Base-by-base conservation (phyloP, 805 yeast genomes). In the Myxozyma neglecta region DNA sequence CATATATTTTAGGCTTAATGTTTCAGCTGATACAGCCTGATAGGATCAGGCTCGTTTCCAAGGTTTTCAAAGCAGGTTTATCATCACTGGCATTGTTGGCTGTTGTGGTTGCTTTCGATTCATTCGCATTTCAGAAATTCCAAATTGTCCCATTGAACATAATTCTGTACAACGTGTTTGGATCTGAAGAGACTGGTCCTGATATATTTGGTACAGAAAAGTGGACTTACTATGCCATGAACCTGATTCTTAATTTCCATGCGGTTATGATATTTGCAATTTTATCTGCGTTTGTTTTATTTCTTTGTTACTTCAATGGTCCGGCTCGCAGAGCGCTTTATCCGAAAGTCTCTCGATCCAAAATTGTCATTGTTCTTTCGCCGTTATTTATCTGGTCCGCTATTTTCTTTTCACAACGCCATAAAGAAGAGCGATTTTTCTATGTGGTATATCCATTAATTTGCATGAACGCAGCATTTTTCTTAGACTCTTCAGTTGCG, bases 151-250 rank as follows among this genome's bases (percentile, higher is more conserved):
- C 97, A 0, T 77, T 86, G 67, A 93, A 92, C 71, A 91, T 91
- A 64, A 86, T 91, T 4, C 73, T 84, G 24, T 93, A 93, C 75
- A 92, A 93, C 70, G 97, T 92, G 1, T 75, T 87, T 60, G 85
- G 96, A 0, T 78, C 79, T 59, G 88, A 83, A 46, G 81, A 81
- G 6, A 79, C 89, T 32, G 97, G 97, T 0, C 97, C 97, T 1
- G 86, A 89, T 62, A 90, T 93, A 29, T 93, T 91, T 75, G 97
- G 97, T 34, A 83, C 83, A 6, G 97, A 92, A 73, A 90, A 94
- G 13, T 78, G 87, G 75, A 71, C 77, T 40, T 93, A 89, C 73
- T 93, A 93, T 70, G 64, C 84, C 10, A 70, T 80, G 60, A 91
- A 92, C 70, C 75, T 93, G 52, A 61, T 85, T 3, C 76, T 93